Evolutionary conservation across 768 basidiomycete species (phyloP).

Genomic region (Piloderma croceum): DNA sequence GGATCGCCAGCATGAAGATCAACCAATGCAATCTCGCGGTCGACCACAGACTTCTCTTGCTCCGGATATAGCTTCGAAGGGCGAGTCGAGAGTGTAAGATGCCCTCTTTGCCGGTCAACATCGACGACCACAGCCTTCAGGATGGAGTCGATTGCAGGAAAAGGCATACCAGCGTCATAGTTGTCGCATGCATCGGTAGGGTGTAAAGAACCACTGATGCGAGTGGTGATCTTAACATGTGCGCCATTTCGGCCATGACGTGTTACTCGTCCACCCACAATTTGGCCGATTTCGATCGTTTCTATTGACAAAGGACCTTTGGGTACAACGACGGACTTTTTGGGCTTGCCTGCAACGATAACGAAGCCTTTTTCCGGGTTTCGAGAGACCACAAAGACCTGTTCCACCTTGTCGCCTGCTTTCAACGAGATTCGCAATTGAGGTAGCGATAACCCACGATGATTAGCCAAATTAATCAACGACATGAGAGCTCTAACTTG

Average conservation of each 20-base stretch:
- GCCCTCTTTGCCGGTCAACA: slow-evolving; percentile 60
- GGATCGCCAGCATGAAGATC: slow-evolving; percentile 68
- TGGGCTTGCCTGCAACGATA: slow-evolving; percentile 72
- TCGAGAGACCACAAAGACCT: slow-evolving; percentile 84
- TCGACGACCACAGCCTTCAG: slow-evolving; percentile 67
- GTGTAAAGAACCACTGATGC: slow-evolving; percentile 72
- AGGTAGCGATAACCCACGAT: slow-evolving; percentile 56
- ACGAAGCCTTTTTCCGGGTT: slow-evolving; percentile 83
- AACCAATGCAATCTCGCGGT: slow-evolving; percentile 61
- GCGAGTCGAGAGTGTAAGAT: slow-evolving; percentile 77
- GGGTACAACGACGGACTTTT: slow-evolving; percentile 43
- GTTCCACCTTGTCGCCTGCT: slow-evolving; percentile 63
- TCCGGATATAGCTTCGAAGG: slow-evolving; percentile 60
- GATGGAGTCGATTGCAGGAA: slow-evolving; percentile 59
- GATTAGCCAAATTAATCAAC: slow-evolving; percentile 80
- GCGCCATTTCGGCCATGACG: slow-evolving; percentile 68
- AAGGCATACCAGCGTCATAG: slow-evolving; percentile 51
- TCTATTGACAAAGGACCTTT: slow-evolving; percentile 60
- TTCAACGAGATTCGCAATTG: slow-evolving; percentile 62
- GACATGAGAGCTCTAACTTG: slow-evolving; percentile 79
- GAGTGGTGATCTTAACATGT: slow-evolving; percentile 67
- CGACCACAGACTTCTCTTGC: slow-evolving; percentile 44
- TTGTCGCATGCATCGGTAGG: slow-evolving; percentile 81
- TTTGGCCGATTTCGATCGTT: slow-evolving; percentile 61
- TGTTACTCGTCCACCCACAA: slow-evolving; percentile 75